Evolutionary conservation across 495 filamentous ascomycete genomes (phyloP).

Genomic region (Penicillium lagena): DNA sequence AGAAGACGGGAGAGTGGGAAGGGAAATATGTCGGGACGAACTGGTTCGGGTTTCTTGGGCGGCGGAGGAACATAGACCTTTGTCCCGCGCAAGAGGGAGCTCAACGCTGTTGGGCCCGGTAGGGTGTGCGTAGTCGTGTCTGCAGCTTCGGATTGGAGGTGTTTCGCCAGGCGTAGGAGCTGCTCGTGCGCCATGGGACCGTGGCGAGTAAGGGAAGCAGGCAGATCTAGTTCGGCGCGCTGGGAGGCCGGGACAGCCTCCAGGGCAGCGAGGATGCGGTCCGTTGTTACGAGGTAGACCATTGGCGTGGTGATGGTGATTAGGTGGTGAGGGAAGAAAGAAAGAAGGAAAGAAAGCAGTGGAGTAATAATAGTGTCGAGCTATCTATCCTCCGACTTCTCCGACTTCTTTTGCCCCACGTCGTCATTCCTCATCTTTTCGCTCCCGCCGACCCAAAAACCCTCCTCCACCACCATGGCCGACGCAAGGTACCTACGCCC

Average conservation of each 20-base stretch:
- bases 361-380: no score
- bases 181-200: conserved; percentile 76
- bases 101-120: conserved; percentile 37
- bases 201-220: conserved; percentile 40
- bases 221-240: conserved; percentile 26
- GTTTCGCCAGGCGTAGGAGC: conserved; percentile 59
- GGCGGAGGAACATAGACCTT: conserved; percentile 71
- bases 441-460: conserved; percentile 5
- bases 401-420: conserved; percentile 17
- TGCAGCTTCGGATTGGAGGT: conserved; percentile 28
- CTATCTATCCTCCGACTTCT: background rate
- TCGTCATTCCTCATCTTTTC: conserved; percentile 13
- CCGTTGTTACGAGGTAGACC: conserved; percentile 74
- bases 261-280: conserved; percentile 60
- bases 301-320: conserved; percentile 33
- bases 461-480: conserved; percentile 13
- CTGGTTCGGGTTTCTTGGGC: conserved; percentile 70
- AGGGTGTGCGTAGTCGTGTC: conserved; percentile 1
- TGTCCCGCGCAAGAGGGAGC: conserved; percentile 63
- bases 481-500: conserved; percentile 9
- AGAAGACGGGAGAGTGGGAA: background rate
- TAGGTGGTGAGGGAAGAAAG: no score
- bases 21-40: conserved; percentile 30
- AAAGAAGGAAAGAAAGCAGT: no score
- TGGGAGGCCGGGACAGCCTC: conserved; percentile 29